Evolutionary conservation across 2,329 filamentous ascomycete genomes (phyloP).

Genomic region (Trichophyton mentagrophytes): DNA sequence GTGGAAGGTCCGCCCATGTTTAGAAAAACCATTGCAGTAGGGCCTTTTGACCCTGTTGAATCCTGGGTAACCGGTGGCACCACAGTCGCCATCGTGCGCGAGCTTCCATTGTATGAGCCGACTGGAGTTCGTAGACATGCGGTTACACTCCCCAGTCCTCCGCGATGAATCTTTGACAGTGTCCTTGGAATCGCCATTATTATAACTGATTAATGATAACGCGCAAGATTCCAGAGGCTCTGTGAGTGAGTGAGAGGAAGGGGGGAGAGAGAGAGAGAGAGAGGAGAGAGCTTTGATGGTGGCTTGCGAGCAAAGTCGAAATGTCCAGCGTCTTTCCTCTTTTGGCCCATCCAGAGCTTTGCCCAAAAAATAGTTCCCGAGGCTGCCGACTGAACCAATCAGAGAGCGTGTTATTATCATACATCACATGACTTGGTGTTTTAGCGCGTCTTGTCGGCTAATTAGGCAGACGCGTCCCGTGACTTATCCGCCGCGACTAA

Average conservation of each 20-base stretch:
- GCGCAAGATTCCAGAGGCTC: too few species aligned
- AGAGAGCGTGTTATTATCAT: background rate
- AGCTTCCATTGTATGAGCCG: slow-evolving; percentile 10
- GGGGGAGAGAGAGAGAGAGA: background rate
- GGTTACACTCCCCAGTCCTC: slow-evolving; percentile 5
- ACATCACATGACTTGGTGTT: slow-evolving; percentile 6
- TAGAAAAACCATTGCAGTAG: slow-evolving; percentile 95
- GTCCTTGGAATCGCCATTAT: slow-evolving; percentile 10
- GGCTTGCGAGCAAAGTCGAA: background rate
- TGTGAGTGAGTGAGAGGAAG: too few species aligned
- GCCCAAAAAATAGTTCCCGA: background rate
- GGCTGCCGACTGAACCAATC: background rate
- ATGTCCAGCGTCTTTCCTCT: background rate
- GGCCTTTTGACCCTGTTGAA: slow-evolving; percentile 56
- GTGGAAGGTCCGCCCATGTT: slow-evolving; percentile 97
- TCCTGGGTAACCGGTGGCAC: slow-evolving; percentile 71
- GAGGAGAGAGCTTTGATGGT: background rate
- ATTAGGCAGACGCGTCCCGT: slow-evolving; percentile 3
- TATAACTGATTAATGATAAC: background rate
- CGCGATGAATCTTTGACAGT: slow-evolving; percentile 3
- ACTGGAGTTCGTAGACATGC: background rate
- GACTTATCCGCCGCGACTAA: background rate
- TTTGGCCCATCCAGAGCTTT: background rate
- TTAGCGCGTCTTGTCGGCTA: slow-evolving; percentile 4
- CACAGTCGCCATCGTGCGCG: slow-evolving; percentile 42